Percentiles rank a stretch among this genome's conserved stretches.
phyloP scores from a whole-genome alignment of 164 flowering plant genomes.

The Taxillus chinensis region DNA sequence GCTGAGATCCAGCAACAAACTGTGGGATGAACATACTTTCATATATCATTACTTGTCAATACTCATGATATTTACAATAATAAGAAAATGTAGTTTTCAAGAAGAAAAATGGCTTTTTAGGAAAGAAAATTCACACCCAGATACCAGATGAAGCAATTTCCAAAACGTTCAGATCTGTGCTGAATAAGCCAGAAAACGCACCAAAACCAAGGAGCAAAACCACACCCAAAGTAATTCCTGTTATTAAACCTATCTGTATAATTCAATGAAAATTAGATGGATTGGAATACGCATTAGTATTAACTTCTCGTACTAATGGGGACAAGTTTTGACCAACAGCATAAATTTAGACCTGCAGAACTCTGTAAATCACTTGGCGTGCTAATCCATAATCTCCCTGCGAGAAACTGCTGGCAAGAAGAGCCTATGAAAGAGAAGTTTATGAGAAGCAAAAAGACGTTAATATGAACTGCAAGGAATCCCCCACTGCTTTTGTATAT shows the following conservation, averaged over 20 bases:
- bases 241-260: constrained; percentile 59
- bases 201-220: constrained; percentile 65
- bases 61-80: too few relatives aligned
- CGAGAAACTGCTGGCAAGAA: constrained; percentile 66
- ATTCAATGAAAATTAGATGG: constrained; percentile 2
- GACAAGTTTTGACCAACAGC: background rate
- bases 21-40: constrained; percentile 12
- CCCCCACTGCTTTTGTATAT: background rate
- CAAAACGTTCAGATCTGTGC: constrained; percentile 61
- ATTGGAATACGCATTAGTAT: background rate
- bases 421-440: constrained; percentile 43
- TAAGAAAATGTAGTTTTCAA: background rate
- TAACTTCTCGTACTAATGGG: background rate
- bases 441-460: background rate
- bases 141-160: constrained; percentile 63
- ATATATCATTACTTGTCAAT: constrained; percentile 1
- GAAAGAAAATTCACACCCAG: constrained; percentile 39
- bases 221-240: constrained; percentile 53
- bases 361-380: constrained; percentile 48
- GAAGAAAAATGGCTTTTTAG: background rate
- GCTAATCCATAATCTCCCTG: constrained; percentile 60
- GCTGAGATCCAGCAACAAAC: constrained; percentile 98
- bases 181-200: constrained; percentile 55
- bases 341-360: constrained; percentile 42
- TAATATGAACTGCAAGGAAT: too few relatives aligned